A percentile compares a stretch with the other conserved stretches of the same genome.
phyloP scores from a whole-genome alignment of 73 alveolate genomes.

The Tetrahymena malaccensis region DNA sequence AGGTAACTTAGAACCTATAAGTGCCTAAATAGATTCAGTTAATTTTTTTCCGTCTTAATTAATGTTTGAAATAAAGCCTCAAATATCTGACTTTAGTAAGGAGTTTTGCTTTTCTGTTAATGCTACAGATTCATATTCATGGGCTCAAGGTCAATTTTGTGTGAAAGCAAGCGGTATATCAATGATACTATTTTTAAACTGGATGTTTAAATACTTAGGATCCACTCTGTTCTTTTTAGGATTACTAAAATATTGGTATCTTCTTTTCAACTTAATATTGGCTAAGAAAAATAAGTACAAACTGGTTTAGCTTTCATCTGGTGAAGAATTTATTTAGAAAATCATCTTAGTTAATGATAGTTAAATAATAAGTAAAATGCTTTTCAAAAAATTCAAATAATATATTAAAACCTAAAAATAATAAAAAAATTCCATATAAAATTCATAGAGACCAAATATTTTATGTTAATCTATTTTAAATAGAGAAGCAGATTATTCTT shows the following conservation, averaged over 20 bases:
- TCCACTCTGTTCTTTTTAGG: background rate
- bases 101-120: background rate
- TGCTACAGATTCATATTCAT: background rate
- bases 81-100: background rate
- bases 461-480: too few relatives aligned
- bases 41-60: background rate
- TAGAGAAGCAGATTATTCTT: too few relatives aligned
- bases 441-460: too few relatives aligned
- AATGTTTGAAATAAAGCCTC: background rate
- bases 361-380: background rate
- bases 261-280: too few relatives aligned
- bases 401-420: background rate
- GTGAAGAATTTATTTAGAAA: background rate
- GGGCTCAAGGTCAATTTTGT: background rate
- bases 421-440: too few relatives aligned
- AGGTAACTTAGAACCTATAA: background rate
- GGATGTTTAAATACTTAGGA: background rate
- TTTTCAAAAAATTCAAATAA: too few relatives aligned
- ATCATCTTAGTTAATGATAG: background rate
- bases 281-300: background rate
- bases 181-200: background rate
- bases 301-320: background rate
- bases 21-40: background rate
- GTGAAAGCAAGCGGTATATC: background rate
- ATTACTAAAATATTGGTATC: background rate